Percentiles rank a stretch among this genome's conserved stretches.
phyloP scores from a whole-genome alignment of 768 basidiomycete species.

The Boletus reticulatus region DNA sequence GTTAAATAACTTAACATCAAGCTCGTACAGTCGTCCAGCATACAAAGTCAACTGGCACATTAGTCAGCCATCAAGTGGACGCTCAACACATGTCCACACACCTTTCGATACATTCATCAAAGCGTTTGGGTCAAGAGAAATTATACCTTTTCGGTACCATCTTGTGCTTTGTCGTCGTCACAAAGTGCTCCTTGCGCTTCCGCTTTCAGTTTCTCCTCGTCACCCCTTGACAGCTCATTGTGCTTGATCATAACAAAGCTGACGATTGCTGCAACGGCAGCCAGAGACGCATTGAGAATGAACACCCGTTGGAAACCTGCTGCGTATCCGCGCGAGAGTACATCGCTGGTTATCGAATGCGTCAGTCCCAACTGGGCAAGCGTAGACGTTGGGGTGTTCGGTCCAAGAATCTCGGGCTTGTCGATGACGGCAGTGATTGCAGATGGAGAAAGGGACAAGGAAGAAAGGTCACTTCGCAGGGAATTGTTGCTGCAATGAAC shows the following conservation, averaged over 20 bases:
- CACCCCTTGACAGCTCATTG: conserved; percentile 54
- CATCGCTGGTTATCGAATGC: conserved; percentile 33
- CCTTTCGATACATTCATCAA: background rate
- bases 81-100: too few relatives aligned
- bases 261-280: conserved; percentile 51
- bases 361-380: conserved; percentile 38
- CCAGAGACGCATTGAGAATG: conserved; percentile 55
- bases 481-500: conserved; percentile 43
- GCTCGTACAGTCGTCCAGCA: too few relatives aligned
- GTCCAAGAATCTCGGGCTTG: conserved; percentile 40
- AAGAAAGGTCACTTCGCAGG: conserved; percentile 39
- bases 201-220: conserved; percentile 48
- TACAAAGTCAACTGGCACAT: too few relatives aligned
- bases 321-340: conserved; percentile 50
- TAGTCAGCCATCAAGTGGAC: too few relatives aligned
- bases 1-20: background rate
- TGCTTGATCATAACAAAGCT: conserved; percentile 60
- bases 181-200: background rate
- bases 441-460: conserved; percentile 35
- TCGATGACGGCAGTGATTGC: conserved; percentile 47
- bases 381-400: conserved; percentile 28
- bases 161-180: background rate
- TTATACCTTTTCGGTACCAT: background rate
- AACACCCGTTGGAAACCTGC: conserved; percentile 59
- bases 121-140: background rate